Percentiles rank a stretch among this genome's conserved stretches.
Conservation (phyloP, 371 early-diverging fungal species). For the Amoeboradix gromovi region DNA sequence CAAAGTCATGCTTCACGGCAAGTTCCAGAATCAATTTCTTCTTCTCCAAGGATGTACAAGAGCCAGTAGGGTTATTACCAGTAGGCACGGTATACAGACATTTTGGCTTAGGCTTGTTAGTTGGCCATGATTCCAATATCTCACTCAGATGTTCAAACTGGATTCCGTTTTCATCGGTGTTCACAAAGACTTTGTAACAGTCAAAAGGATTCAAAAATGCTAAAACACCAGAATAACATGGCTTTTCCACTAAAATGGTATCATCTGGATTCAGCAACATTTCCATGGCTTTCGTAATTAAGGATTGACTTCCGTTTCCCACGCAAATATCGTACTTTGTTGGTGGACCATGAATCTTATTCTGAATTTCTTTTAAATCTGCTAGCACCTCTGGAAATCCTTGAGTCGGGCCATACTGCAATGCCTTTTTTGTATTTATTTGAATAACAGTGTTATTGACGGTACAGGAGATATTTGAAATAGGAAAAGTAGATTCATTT, state of each 20-base stretch:
- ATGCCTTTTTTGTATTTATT: constrained; percentile 12
- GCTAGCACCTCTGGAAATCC: constrained; percentile 7
- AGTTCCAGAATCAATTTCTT: constrained; percentile 28
- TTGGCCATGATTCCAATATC: constrained; percentile 22
- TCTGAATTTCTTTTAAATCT: constrained; percentile 7
- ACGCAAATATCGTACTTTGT: constrained; percentile 34
- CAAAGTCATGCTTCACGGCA: constrained; percentile 20
- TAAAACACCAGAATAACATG: constrained; percentile 41
- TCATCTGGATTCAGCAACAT: constrained; percentile 31
- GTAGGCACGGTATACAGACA: constrained; percentile 32
- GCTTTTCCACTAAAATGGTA: constrained; percentile 33
- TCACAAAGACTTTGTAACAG: too few species aligned
- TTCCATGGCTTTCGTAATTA: constrained; percentile 39
- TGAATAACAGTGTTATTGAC: constrained; percentile 15
- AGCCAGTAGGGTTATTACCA: constrained; percentile 42
- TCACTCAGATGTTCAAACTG: constrained; percentile 26
- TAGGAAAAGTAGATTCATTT: constrained; percentile 1
- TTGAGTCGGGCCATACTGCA: constrained; percentile 20
- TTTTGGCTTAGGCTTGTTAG: too few species aligned
- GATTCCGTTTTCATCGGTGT: constrained; percentile 18
- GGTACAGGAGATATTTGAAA: constrained; percentile 9
- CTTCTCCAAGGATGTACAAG: constrained; percentile 23
- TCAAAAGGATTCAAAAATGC: constrained; percentile 32
- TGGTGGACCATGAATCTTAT: constrained; percentile 5
- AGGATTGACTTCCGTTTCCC: constrained; percentile 42